Percentiles rank a stretch among this genome's conserved stretches.
Evolutionary conservation across 2,329 filamentous ascomycete species (phyloP).

Genomic region (Sporothrix globosa): DNA sequence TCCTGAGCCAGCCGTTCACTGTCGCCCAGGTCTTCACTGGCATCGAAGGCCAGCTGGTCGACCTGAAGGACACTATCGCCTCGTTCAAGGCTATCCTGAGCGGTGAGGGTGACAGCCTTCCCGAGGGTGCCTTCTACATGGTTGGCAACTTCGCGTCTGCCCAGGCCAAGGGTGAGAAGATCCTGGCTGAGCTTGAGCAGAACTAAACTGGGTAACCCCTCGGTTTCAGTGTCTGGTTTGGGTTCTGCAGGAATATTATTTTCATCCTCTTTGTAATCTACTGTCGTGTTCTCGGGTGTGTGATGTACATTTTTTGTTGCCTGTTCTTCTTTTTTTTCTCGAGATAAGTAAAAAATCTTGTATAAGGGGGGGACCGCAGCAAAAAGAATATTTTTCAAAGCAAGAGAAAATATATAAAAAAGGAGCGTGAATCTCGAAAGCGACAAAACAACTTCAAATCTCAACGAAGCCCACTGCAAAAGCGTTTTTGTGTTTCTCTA

Average conservation of each 20-base stretch:
- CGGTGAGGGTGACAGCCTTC: slow-evolving; percentile 94
- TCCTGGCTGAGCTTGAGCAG: slow-evolving; percentile 88
- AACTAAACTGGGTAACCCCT: slow-evolving; percentile 43
- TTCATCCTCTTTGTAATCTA: slow-evolving; percentile 28
- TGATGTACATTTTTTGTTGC: slow-evolving; percentile 25
- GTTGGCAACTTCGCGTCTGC: slow-evolving; percentile 94
- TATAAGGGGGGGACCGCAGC: slow-evolving; percentile 16
- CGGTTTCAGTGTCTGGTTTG: slow-evolving; percentile 19
- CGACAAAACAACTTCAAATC: slow-evolving; percentile 20
- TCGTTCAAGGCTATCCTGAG: slow-evolving; percentile 97
- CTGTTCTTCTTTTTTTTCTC: slow-evolving; percentile 27
- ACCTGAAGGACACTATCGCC: slow-evolving; percentile 96
- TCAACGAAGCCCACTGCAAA: not conserved
- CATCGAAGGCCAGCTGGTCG: slow-evolving; percentile 95
- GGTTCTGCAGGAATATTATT: slow-evolving; percentile 28
- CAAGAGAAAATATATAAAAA: slow-evolving; percentile 13
- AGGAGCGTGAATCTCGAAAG: slow-evolving; percentile 16
- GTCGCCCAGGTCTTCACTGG: slow-evolving; percentile 79
- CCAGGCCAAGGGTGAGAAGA: slow-evolving; percentile 98
- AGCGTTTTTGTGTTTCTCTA: slow-evolving; percentile 20
- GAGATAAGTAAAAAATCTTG: slow-evolving; percentile 25
- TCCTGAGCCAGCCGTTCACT: slow-evolving; percentile 99
- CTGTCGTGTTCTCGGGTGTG: slow-evolving; percentile 21
- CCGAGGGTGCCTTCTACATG: slow-evolving; percentile 96
- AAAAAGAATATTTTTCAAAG: not conserved